Base-by-base conservation (phyloP, 306 rosid species). In the Cicer judaicum region DNA sequence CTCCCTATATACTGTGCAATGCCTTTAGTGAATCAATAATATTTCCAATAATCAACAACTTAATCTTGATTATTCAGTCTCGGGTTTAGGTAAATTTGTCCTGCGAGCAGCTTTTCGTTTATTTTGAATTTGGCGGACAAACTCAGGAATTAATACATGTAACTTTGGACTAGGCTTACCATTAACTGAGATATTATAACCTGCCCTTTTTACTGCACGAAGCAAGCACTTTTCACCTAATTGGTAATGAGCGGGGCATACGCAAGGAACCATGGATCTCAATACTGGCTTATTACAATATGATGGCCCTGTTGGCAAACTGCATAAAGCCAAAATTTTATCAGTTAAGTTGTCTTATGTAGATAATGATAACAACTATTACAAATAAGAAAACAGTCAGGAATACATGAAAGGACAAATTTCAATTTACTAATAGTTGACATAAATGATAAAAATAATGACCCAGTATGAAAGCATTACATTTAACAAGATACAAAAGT, bases 261-360 rank as follows among this genome's bases (percentile, higher is more conserved):
- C 70, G 53, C 65, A 70, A 54, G 90, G 90, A 78, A 86, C 82
- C 50, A 65, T 39, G 42, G 84, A 84, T 39, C 79, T 84, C 82
- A 86, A 63, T 64, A 81, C 82, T 24, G 90, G 86, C 83, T 84
- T 86, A 54, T 79, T 75, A 64, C 88, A 86, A 24, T 41, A 74
- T 34, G 75, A 79, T 57, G 86, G 87, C 43, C 90, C 90, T 15
- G 82, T 78, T 5, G 82, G 80, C 50, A 85, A 76, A 76, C 88
- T 86, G 83, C 75, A 78, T 15, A 68, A 12, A 64, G 74, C 75
- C 48, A 80, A 74, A 81, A 60, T 4, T 19, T 71, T 69, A 52
- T 83, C 36, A 86, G 73, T 71, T 68, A 79, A 60, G n/a, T 8
- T 68, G 43, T 62, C 56, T 52, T 53, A 62, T 68, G 43, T 2